These are phyloP conservation scores for Plenodomus lindquistii DNA, from an alignment of 2,329 filamentous ascomycete genomes.

Conservation along the genomic window DNA sequence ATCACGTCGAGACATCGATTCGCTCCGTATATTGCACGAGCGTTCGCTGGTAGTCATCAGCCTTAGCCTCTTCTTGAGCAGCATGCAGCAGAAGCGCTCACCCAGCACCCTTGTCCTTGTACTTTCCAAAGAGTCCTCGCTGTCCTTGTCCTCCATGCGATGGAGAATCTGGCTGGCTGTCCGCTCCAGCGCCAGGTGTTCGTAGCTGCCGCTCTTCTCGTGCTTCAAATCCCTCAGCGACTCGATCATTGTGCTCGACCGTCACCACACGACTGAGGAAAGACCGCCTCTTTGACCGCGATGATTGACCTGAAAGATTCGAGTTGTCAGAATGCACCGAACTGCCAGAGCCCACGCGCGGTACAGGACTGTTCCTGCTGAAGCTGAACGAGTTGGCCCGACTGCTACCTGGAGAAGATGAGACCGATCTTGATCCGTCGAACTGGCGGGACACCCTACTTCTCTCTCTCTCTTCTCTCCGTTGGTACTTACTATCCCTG, in stretches of 20 bases:
- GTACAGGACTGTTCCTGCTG: constrained; percentile 6
- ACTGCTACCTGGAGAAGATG: constrained; percentile 13
- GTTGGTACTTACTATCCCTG: background rate
- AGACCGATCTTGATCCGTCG: constrained; percentile 25
- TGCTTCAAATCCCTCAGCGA: constrained; percentile 41
- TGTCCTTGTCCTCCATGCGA: constrained; percentile 40
- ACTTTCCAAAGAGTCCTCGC: constrained; percentile 39
- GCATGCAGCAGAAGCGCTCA: constrained; percentile 7
- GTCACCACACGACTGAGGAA: constrained; percentile 14
- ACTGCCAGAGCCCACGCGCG: constrained; percentile 9
- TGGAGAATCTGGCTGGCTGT: constrained; percentile 38
- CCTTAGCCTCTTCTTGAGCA: background rate
- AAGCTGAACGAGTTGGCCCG: constrained; percentile 14
- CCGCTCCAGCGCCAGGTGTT: constrained; percentile 32
- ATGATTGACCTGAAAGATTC: constrained; percentile 7
- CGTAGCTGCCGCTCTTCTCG: constrained; percentile 34
- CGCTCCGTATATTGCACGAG: constrained; percentile 40
- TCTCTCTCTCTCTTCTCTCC: constrained; percentile 2
- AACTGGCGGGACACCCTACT: constrained; percentile 16
- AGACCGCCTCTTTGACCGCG: constrained; percentile 3
- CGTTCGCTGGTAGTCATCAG: constrained; percentile 31
- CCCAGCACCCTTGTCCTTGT: constrained; percentile 38
- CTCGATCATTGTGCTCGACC: constrained; percentile 34
- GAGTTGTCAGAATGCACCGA: constrained; percentile 8
- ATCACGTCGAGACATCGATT: constrained; percentile 42